These are phyloP conservation scores for Triticum dicoccoides DNA, from an alignment of 176 grass and related monocot genomes.

Conservation along the genomic window DNA sequence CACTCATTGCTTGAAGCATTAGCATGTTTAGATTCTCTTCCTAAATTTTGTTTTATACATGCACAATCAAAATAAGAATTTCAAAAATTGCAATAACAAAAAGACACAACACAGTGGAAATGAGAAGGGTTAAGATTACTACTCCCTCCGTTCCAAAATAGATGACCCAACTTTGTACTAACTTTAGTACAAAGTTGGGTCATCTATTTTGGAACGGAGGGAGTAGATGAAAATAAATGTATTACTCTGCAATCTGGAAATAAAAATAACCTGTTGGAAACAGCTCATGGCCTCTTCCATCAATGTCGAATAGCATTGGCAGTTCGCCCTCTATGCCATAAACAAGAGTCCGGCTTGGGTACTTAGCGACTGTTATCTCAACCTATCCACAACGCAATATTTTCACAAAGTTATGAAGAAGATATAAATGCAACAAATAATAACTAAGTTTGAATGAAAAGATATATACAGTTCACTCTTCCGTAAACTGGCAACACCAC, in stretches of 20 bases:
- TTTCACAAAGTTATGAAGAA: not conserved
- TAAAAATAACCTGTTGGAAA: constrained; percentile 78
- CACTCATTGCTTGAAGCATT: not conserved
- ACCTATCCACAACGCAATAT: constrained; percentile 35
- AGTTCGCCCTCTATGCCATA: constrained; percentile 81
- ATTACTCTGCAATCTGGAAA: not conserved
- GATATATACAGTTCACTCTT: not conserved
- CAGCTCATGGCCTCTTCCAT: constrained; percentile 80
- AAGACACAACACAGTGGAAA: not conserved
- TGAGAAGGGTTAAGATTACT: not conserved
- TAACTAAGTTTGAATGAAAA: not conserved
- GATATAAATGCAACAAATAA: not conserved
- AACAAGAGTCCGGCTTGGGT: constrained; percentile 72
- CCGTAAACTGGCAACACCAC: not conserved
- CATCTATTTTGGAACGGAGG: no score
- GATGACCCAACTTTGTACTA: no score
- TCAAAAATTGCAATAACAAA: constrained; percentile 10
- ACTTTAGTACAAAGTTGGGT: no score
- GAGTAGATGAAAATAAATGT: not conserved
- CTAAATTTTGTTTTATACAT: not conserved
- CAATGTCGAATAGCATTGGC: constrained; percentile 84
- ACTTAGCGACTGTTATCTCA: constrained; percentile 84
- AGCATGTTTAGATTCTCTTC: not conserved
- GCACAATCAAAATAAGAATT: not conserved
- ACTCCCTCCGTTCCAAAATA: no score